Evolutionary conservation across 164 flowering plant genomes (phyloP), one percentile per base, ranked within the genome.

Genomic region (Magnolia changhungtana): DNA sequence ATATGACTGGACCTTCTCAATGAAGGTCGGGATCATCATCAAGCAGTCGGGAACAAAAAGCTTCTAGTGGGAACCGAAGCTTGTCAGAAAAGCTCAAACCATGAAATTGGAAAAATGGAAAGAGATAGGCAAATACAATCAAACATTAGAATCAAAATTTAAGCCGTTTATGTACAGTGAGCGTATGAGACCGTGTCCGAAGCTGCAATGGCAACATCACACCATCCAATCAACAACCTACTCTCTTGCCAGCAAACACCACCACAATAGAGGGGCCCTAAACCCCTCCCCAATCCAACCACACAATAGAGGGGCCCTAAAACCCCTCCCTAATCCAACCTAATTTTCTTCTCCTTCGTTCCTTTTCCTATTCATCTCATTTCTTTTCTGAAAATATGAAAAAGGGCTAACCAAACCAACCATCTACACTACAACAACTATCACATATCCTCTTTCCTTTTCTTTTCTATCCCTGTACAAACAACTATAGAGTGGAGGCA

Each of bases 361-460:
- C 37, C 11, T 70, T 21, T 70, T 50, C 31, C 2, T 65, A 4
- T 65, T 65, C 45, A 5, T 3, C 7, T 4, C 45, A 3, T 37
- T 37, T 37, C 45, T 37, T 37, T 37, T 37, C 45, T 37, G 45
- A 37, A 37, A 37, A 37, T 5, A 37, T 37, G 45, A 37, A 5
- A 37, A 37, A 5, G 45, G 45, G 7, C 71, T 4, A 51, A 63
- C 45, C 78, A 13, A 76, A 72, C 68, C 77, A 77, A 73, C 83
- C 79, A 80, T 64, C 84, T 83, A 69, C 73, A 76, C 78, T 84
- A 77, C 78, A 77, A 81, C 63, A 80, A 50, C 49, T 24, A 16
- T 24, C 72, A 64, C 67, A 49, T 31, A 72, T 58, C 55, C 55
- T 70, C 20, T 76, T 67, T 71, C 58, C 37, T 45, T 50, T 58